Evolutionary conservation across 1,139 yeast genomes (phyloP).

Genomic region (Scheffersomyces quercinus): DNA sequence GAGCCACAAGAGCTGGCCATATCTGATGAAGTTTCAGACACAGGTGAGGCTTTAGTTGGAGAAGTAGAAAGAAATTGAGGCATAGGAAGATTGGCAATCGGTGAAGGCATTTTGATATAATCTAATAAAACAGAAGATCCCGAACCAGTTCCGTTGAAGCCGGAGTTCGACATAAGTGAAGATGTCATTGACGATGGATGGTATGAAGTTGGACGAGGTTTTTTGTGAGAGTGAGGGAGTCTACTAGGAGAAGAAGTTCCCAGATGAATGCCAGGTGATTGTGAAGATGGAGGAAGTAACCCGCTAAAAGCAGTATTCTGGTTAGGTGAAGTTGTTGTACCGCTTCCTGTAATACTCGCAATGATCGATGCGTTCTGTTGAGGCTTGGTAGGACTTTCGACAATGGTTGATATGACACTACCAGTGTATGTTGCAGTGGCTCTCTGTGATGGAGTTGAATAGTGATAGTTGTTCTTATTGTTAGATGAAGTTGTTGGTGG

Average conservation of each 20-base stretch:
- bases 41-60: conserved; percentile 31
- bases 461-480: conserved; percentile 9
- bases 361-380: conserved; percentile 5
- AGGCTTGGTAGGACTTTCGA: conserved; percentile 43
- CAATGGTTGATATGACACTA: conserved; percentile 42
- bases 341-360: not conserved
- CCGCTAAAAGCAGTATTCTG: not conserved
- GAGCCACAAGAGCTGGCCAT: conserved; percentile 9
- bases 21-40: conserved; percentile 15
- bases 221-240: conserved; percentile 48
- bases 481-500: conserved; percentile 8
- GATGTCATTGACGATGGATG: conserved; percentile 61
- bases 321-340: not conserved
- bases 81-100: conserved; percentile 27
- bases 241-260: conserved; percentile 22
- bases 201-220: conserved; percentile 79
- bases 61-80: conserved; percentile 41
- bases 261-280: conserved; percentile 13
- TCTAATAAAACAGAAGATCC: conserved; percentile 29
- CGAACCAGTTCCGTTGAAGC: conserved; percentile 11
- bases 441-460: conserved; percentile 25
- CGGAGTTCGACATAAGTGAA: conserved; percentile 21
- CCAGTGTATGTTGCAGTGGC: conserved; percentile 48
- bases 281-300: conserved; percentile 6
- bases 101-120: conserved; percentile 34